phyloP scores from a whole-genome alignment of 2,329 filamentous ascomycete species.

The Penicillium sp. region DNA sequence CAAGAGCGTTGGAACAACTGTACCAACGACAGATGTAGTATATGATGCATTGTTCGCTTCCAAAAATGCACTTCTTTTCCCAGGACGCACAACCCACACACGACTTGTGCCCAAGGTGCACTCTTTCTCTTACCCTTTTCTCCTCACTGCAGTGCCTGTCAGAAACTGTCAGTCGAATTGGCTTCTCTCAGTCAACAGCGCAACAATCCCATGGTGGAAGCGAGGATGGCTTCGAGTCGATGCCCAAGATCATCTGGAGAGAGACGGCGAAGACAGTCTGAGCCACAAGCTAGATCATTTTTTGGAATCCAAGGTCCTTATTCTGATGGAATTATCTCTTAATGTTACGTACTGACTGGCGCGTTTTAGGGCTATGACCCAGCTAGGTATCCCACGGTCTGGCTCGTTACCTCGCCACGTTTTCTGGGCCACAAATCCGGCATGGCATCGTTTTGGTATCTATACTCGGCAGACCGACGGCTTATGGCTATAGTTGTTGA shows the following conservation, averaged over 20 bases:
- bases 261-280: background rate
- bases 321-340: background rate
- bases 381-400: slow-evolving; percentile 5
- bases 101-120: slow-evolving; percentile 1
- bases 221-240: slow-evolving; percentile 9
- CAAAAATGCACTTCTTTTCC: background rate
- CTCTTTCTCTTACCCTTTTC: background rate
- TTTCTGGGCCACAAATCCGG: slow-evolving; percentile 4
- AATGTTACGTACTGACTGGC: background rate
- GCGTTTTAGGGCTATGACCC: background rate
- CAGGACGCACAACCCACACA: slow-evolving; percentile 4
- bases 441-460: slow-evolving; percentile 9
- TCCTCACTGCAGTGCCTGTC: background rate
- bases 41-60: background rate
- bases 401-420: slow-evolving; percentile 4
- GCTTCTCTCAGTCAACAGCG: slow-evolving; percentile 1
- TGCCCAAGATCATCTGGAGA: slow-evolving; percentile 1
- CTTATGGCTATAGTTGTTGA: background rate
- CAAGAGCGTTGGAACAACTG: too few species aligned
- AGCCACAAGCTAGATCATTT: background rate
- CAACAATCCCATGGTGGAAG: background rate
- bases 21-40: too few species aligned
- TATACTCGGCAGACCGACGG: background rate
- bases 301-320: background rate
- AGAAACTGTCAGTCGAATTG: slow-evolving; percentile 1